These are phyloP conservation scores for Salix suchowensis DNA, from an alignment of 345 rosid genomes.

Conservation along the genomic window DNA sequence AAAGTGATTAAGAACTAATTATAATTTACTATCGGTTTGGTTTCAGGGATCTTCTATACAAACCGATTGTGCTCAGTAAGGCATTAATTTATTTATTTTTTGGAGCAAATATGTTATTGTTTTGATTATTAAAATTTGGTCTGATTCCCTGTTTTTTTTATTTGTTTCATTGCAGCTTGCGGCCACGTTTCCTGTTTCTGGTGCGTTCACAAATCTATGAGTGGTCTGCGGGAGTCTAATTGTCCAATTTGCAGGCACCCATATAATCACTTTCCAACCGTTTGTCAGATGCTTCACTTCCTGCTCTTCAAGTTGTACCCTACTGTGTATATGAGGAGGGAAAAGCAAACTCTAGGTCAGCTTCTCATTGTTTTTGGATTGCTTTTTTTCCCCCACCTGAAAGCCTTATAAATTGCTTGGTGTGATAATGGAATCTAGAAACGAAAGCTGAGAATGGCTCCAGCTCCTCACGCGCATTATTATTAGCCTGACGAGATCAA, in stretches of 20 bases:
- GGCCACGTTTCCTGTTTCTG: constrained; percentile 92
- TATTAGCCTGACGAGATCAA: too few relatives aligned
- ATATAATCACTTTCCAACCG: constrained; percentile 59
- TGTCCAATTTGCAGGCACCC: constrained; percentile 77
- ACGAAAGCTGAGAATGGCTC: too few relatives aligned
- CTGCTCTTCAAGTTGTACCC: constrained; percentile 69
- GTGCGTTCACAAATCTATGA: constrained; percentile 79
- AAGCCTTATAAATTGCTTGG: too few relatives aligned
- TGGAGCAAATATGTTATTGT: neutral
- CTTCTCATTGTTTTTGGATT: neutral
- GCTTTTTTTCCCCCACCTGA: neutral
- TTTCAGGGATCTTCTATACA: constrained; percentile 84
- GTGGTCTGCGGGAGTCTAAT: constrained; percentile 19
- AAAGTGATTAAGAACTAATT: too few relatives aligned
- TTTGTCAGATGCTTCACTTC: constrained; percentile 59
- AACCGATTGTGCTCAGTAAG: constrained; percentile 81
- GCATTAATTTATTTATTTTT: constrained; percentile 7
- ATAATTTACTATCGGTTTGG: neutral
- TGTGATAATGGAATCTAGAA: too few relatives aligned
- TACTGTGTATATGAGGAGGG: constrained; percentile 45
- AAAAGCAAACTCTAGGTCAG: constrained; percentile 51
- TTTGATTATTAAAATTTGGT: neutral
- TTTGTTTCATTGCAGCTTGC: constrained; percentile 44
- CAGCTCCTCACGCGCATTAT: too few relatives aligned
- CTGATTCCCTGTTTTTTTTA: constrained; percentile 5